Conservation (phyloP, 129 eudicot genomes). For the Dittrichia graveolens region DNA sequence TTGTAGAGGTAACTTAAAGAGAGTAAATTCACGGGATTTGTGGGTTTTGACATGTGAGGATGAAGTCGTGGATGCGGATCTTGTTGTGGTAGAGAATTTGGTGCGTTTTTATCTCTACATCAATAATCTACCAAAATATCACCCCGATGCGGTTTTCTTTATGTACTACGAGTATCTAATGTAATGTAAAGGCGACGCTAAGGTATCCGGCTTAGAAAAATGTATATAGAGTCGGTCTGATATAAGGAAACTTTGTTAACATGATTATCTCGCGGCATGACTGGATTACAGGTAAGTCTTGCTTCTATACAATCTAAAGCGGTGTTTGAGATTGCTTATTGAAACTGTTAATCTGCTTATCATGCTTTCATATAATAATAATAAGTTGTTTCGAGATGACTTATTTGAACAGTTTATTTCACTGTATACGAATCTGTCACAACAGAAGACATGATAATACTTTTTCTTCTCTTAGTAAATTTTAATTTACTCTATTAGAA, state of each 20-base stretch:
- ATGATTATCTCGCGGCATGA: too few relatives aligned
- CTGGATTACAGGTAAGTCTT: not conserved
- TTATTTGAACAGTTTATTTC: too few relatives aligned
- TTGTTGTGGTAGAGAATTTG: constrained; percentile 66
- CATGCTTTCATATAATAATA: too few relatives aligned
- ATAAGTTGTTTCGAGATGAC: too few relatives aligned
- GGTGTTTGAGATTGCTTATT: not conserved
- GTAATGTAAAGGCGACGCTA: constrained; percentile 28
- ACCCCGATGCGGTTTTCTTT: constrained; percentile 72
- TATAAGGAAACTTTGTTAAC: constrained; percentile 5
- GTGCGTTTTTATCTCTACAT: constrained; percentile 64
- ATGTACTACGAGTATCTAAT: constrained; percentile 79
- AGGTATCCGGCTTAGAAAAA: constrained; percentile 40
- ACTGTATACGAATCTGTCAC: too few relatives aligned
- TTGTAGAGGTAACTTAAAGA: constrained; percentile 79
- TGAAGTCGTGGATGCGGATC: constrained; percentile 70
- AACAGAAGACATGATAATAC: too few relatives aligned
- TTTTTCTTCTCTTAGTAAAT: too few relatives aligned
- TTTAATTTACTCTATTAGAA: too few relatives aligned
- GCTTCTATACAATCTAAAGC: not conserved
- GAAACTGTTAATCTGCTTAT: not conserved
- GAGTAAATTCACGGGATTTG: constrained; percentile 79
- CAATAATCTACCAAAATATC: constrained; percentile 72
- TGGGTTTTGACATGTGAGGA: constrained; percentile 80
- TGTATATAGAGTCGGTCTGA: constrained; percentile 48